phyloP scores from a whole-genome alignment of 495 filamentous ascomycete genomes.

The Margaritispora aquatica region DNA sequence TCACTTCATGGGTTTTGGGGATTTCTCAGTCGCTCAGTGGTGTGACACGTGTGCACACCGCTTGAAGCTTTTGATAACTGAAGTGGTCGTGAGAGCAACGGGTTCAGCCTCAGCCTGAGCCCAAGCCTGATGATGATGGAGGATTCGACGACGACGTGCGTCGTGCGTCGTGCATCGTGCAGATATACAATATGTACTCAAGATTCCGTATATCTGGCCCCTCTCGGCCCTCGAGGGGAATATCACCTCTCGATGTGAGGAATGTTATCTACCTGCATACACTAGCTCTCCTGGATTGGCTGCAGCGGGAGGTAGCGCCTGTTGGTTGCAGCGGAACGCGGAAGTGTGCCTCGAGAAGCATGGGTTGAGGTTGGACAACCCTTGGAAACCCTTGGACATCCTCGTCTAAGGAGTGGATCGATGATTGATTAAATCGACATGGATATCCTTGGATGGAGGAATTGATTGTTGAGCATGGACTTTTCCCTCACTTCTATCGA shows the following conservation, averaged over 20 bases:
- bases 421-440: background rate
- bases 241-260: conserved; percentile 15
- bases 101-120: too few species aligned
- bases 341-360: conserved; percentile 8
- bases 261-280: conserved; percentile 17
- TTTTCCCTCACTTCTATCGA: too few species aligned
- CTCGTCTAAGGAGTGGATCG: too few species aligned
- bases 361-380: background rate
- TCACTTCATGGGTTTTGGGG: too few species aligned
- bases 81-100: too few species aligned
- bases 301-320: conserved; percentile 17
- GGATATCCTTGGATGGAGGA: background rate
- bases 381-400: too few species aligned
- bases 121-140: too few species aligned
- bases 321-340: conserved; percentile 15
- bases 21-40: conserved; percentile 10
- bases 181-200: too few species aligned
- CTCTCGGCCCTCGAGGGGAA: too few species aligned
- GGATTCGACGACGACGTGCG: too few species aligned
- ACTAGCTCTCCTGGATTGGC: conserved; percentile 8
- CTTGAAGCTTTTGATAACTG: background rate
- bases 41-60: conserved; percentile 21
- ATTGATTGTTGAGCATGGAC: background rate
- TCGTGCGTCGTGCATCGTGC: too few species aligned
- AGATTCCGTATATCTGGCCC: too few species aligned